These are phyloP conservation scores for Fraxinus anomala DNA, from an alignment of 257 asterid genomes.

Conservation along the genomic window DNA sequence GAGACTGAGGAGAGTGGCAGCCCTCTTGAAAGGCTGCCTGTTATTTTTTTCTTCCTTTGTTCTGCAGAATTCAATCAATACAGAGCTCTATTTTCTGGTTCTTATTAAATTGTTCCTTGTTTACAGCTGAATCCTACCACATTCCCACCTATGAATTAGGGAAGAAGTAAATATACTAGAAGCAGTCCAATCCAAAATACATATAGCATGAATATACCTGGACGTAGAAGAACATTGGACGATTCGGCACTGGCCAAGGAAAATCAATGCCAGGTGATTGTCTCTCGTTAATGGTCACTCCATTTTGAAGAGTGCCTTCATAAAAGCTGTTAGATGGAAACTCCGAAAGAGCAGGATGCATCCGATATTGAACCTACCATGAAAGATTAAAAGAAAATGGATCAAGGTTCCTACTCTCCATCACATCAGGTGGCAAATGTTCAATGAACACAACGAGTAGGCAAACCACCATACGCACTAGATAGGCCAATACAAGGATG, in stretches of 20 bases:
- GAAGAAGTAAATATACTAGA: constrained; percentile 5
- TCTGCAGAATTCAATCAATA: too few species aligned
- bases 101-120: too few species aligned
- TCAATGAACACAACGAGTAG: background rate
- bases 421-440: background rate
- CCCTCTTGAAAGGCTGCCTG: too few species aligned
- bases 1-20: too few species aligned
- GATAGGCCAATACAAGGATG: too few species aligned
- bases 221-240: constrained; percentile 98
- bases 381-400: background rate
- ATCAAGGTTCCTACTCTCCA: constrained; percentile 13
- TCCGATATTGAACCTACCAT: constrained; percentile 91
- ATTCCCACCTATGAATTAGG: constrained; percentile 17
- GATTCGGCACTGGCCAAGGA: constrained; percentile 98
- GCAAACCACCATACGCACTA: background rate
- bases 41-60: too few species aligned
- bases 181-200: constrained; percentile 16
- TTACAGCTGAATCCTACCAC: background rate
- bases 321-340: constrained; percentile 97
- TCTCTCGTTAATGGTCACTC: constrained; percentile 89
- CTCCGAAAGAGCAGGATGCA: constrained; percentile 99
- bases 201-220: constrained; percentile 55
- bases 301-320: constrained; percentile 99
- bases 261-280: constrained; percentile 97
- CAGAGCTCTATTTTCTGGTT: too few species aligned